Evolutionary conservation across 352 stramenopile genomes (phyloP).

Genomic region (Globisporangium solare): DNA sequence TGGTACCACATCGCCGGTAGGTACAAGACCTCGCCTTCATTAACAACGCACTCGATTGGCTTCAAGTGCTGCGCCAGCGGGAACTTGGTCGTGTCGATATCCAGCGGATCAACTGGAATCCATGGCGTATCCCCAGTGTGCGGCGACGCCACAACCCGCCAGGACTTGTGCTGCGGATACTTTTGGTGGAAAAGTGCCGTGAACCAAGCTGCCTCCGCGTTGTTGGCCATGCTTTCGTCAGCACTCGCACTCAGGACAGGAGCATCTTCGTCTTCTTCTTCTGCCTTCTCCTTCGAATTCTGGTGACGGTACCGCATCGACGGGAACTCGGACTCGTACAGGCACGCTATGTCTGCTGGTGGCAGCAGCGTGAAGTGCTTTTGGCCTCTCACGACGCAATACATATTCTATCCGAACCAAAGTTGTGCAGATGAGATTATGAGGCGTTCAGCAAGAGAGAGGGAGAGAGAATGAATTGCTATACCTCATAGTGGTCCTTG

Average conservation of each 20-base stretch:
- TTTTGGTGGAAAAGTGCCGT: slow-evolving; percentile 48
- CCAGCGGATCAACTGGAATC: slow-evolving; percentile 78
- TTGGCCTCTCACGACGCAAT: slow-evolving; percentile 93
- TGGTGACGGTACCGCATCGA: slow-evolving; percentile 57
- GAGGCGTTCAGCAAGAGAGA: slow-evolving; percentile 1
- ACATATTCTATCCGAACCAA: slow-evolving; percentile 87
- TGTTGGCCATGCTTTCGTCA: slow-evolving; percentile 9
- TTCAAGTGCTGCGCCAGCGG: slow-evolving; percentile 43
- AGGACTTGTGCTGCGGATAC: slow-evolving; percentile 41
- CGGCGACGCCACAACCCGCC: slow-evolving; percentile 39
- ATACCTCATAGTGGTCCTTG: slow-evolving; percentile 96
- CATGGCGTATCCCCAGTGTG: slow-evolving; percentile 62
- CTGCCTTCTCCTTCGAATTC: not conserved
- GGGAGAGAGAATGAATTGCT: not conserved
- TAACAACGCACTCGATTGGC: slow-evolving; percentile 65
- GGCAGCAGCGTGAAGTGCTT: slow-evolving; percentile 94
- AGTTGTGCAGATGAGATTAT: not conserved
- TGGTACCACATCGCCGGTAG: slow-evolving; percentile 85
- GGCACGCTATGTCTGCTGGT: slow-evolving; percentile 84
- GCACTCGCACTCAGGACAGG: not conserved
- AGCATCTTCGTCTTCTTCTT: not conserved
- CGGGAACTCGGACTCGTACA: slow-evolving; percentile 81
- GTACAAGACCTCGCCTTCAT: slow-evolving; percentile 69
- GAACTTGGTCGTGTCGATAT: slow-evolving; percentile 49
- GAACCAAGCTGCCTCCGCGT: slow-evolving; percentile 19